A percentile compares a stretch with the other conserved stretches of the same genome.
These are phyloP conservation scores for Abelmoschus esculentus DNA, from an alignment of 345 rosid species.

Conservation along the genomic window DNA sequence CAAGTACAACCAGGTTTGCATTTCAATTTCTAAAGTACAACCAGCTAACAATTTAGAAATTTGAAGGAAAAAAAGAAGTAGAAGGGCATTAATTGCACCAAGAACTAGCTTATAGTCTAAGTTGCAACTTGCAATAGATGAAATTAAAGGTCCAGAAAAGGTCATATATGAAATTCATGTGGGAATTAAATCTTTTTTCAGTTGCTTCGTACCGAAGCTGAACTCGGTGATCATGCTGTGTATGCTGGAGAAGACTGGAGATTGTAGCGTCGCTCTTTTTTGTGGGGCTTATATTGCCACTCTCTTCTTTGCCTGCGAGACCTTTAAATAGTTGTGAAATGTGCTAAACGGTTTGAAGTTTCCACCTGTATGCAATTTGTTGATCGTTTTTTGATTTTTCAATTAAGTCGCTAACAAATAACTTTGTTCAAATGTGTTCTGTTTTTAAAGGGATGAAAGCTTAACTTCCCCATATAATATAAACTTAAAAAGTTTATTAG, in stretches of 20 bases:
- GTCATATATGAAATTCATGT: too few relatives aligned
- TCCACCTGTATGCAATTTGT: neutral
- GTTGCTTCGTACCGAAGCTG: conserved; percentile 91
- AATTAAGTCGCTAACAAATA: neutral
- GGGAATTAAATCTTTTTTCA: conserved; percentile 17
- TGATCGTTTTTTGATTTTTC: neutral
- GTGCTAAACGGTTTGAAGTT: neutral
- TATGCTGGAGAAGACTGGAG: conserved; percentile 81
- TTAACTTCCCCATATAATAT: too few relatives aligned
- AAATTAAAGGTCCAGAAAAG: too few relatives aligned
- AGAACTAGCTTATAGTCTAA: too few relatives aligned
- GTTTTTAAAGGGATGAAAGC: neutral
- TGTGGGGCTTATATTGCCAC: neutral
- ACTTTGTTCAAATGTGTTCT: neutral
- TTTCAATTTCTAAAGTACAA: neutral
- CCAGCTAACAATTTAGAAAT: neutral
- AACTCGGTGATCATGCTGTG: conserved; percentile 64
- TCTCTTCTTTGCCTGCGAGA: neutral
- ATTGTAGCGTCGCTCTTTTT: too few relatives aligned
- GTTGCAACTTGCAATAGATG: too few relatives aligned
- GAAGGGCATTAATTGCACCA: neutral
- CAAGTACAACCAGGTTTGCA: conserved; percentile 85
- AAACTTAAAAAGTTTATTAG: too few relatives aligned
- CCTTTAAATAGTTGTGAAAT: neutral
- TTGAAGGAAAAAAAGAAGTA: neutral